Base-by-base conservation (phyloP, 352 stramenopile genomes). In the Lagenidium giganteum region DNA sequence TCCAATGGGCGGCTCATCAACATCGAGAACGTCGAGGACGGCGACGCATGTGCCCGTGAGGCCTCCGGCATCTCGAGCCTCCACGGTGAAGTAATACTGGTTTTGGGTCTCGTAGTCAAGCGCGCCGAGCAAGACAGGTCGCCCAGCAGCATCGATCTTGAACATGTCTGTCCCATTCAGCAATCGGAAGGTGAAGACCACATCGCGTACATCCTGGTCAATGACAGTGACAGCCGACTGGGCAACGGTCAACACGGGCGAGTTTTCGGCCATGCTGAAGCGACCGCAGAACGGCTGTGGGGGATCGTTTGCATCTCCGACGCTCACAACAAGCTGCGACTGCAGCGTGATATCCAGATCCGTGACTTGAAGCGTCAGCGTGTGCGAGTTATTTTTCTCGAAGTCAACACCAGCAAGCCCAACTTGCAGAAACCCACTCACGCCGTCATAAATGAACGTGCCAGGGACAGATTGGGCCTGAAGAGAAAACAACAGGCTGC, bases 371-470 rank as follows among this genome's bases (percentile, higher is more conserved):
- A 66, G 1, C 1, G 39, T 29, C 3, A 64, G 8, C 16, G 47
- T 8, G 35, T 64, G 54, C 0, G 23, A 36, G 4, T 7, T 29
- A 8, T 47, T 48, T 1, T 41, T 26, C 37, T 83, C 70, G 42
- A 57, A 83, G 18, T 83, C 66, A 3, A 73, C 27, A 5, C 54
- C 47, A 17, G 31, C 36, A 4, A 16, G 42, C 4, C 59, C 65
- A 3, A 78, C 64, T 3, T 64, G 61, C 3, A 83, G 24, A 7
- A 47, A 32, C 14, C 65, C 61, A n/a, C 24, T 55, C 1, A 22
- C 42, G 2, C 56, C 47, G 41, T 83, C 70, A 40, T 69, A 80
- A 41, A 73, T 78, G 49, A 83, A 80, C 0, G 51, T 63, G 3
- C 52, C 55, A 20, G 56, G 42, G 3, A 62, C 41, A 13, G 38